Base-by-base conservation (phyloP, 2,329 filamentous ascomycete species). In the Venturia asperata region DNA sequence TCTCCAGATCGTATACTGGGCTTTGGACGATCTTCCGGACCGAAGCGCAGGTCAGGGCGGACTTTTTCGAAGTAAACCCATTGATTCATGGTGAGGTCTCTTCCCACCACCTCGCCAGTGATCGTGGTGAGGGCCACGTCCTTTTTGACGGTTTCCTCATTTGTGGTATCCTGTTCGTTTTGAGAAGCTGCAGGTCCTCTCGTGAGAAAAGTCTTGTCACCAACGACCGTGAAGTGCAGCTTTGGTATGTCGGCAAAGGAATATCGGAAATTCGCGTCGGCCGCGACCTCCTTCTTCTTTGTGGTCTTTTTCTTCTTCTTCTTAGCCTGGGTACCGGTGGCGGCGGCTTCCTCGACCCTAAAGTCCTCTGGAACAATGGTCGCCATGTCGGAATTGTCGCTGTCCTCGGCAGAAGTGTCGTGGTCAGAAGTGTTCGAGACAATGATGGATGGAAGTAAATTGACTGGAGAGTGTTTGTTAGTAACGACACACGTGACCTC, bases 291-390 rank as follows among this genome's bases (percentile, higher is more conserved):
- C 52, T 58, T 58, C 30, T 56, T 56, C 27, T 56, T 52, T 21
- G 30, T 34, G 30, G 3, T 34, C 11, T 56, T 34, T 13, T 56
- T 56, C 52, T 56, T 56, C 19, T 58, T 58, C 30, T 58, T 58
- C 19, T 58, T 58, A 15, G 52, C 27, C 47, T 52, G 47, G 47
- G 47, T n/a, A 49, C 45, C 45, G 24, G n/a, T 49, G 45, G 45
- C 47, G 10, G 21, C 47, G 24, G 3, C 30, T 27, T 19, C 21
- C 6, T 58, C 30, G 52, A n/a, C 30, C 7, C 15, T 30, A 27
- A 34, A 37, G 30, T 58, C 52, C 4, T 58, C 52, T 19, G 52
- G 52, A 37, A 58, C 52, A 19, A 58, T 37, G 52, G 52, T 58
- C 15, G 52, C 19, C 52, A 58, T 58, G 2, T 58, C 52, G 30